phyloP scores from a whole-genome alignment of 2,329 filamentous ascomycete genomes.

The Hirsutella minnesotensis region DNA sequence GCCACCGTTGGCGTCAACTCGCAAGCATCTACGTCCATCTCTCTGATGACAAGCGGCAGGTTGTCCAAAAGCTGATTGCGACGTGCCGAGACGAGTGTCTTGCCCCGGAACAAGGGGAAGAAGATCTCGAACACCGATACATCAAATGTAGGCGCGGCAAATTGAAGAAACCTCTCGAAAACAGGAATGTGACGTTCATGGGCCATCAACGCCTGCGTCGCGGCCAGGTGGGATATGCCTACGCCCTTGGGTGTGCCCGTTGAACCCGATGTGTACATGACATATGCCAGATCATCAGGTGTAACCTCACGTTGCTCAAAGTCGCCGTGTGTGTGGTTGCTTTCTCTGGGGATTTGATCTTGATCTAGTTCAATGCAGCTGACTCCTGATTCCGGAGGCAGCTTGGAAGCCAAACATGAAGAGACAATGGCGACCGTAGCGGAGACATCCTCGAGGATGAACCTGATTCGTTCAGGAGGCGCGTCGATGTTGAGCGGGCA shows the following conservation, averaged over 20 bases:
- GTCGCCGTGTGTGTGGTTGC: background rate
- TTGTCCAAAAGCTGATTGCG: conserved; percentile 63
- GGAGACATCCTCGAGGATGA: conserved; percentile 67
- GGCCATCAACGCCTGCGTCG: conserved; percentile 69
- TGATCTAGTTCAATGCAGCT: conserved; percentile 23
- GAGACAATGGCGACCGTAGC: conserved; percentile 59
- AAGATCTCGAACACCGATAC: conserved; percentile 94
- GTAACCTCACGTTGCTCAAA: conserved; percentile 8
- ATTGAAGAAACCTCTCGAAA: conserved; percentile 77
- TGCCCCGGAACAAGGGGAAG: conserved; percentile 66
- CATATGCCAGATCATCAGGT: conserved; percentile 55
- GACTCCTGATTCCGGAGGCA: conserved; percentile 21
- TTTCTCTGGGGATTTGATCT: conserved; percentile 4
- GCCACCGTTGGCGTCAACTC: conserved; percentile 86
- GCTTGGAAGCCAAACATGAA: conserved; percentile 27
- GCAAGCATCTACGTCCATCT: conserved; percentile 64
- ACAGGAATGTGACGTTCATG: conserved; percentile 66
- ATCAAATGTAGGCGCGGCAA: conserved; percentile 86
- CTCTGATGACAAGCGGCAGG: conserved; percentile 53
- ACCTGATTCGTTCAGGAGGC: conserved; percentile 63
- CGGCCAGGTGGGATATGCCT: conserved; percentile 66
- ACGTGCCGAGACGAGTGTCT: conserved; percentile 60
- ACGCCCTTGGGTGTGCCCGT: conserved; percentile 87
- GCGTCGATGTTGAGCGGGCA: conserved; percentile 74
- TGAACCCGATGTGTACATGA: conserved; percentile 89